phyloP scores from a whole-genome alignment of 2,329 filamentous ascomycete species.

The Chaetomiaceae sp. region DNA sequence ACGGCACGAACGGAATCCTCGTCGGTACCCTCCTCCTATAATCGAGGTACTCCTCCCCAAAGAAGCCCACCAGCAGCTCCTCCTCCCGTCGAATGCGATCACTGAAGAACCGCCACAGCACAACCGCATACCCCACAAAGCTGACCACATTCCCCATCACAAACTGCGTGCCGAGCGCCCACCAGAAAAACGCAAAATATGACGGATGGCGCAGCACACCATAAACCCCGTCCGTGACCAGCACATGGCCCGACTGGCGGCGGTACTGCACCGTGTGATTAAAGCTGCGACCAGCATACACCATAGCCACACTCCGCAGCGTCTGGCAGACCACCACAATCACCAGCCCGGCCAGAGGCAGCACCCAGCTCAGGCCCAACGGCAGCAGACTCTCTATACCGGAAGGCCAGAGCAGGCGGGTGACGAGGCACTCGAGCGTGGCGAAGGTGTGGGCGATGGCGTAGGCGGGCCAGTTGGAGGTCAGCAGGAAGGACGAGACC shows the following conservation, averaged over 20 bases:
- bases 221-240: conserved; percentile 85
- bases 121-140: conserved; percentile 63
- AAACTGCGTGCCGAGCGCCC: conserved; percentile 90
- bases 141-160: conserved; percentile 80
- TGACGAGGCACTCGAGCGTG: conserved; percentile 63
- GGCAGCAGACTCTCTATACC: conserved; percentile 44
- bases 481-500: conserved; percentile 73
- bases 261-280: conserved; percentile 77
- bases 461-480: conserved; percentile 78
- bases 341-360: conserved; percentile 52
- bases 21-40: conserved; percentile 69
- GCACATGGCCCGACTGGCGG: conserved; percentile 60
- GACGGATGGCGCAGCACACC: conserved; percentile 71
- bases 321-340: conserved; percentile 66
- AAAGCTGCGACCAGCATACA: conserved; percentile 82
- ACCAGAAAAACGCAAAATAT: conserved; percentile 99
- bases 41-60: conserved; percentile 70
- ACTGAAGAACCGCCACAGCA: conserved; percentile 83
- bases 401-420: conserved; percentile 48
- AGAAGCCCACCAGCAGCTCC: conserved; percentile 69
- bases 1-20: conserved; percentile 69
- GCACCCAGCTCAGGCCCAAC: conserved; percentile 34
- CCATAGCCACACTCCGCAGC: conserved; percentile 78
- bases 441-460: conserved; percentile 74
- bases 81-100: conserved; percentile 73